Base-by-base conservation (phyloP, 2,329 filamentous ascomycete genomes). In the Colletotrichum spaethianum region DNA sequence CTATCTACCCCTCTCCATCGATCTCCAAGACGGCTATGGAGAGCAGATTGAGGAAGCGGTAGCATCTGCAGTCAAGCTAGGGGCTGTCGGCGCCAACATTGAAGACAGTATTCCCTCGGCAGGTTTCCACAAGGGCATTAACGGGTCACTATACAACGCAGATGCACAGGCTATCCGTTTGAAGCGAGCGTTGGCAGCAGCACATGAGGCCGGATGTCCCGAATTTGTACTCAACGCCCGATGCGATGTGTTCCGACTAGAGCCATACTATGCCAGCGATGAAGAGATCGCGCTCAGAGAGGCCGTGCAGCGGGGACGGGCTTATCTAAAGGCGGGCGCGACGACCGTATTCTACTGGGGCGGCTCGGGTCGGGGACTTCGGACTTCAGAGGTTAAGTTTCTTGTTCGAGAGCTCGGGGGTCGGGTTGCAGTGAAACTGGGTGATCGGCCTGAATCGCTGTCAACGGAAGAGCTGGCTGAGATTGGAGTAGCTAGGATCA, bases 271-370 rank as follows among this genome's bases (percentile, higher is more conserved):
- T 0, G 74, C 72, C 5, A 70, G 77, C 5, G 73, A 77, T 23
- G 80, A 82, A 53, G 85, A 78, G 59, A 78, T 67, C 14, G 78
- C 75, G 4, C 70, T 90, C 12, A 76, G 82, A 2, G 86, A 90
- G 59, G 88, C 86, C 2, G 82, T 91, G 56, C 77, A 79, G 59
- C 82, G 90, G 0, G 90, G 89, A 0, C 86, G 84, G 69, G 86
- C 85, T n/a, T 92, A 88, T 76, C 80, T 92, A 3, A 85, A 82
- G 0, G 88, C 88, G 2, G 90, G 90, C 0, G 90, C 90, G 0
- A 87, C 84, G 16, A 90, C 87, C 0, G 84, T 90, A 0, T 92
- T 91, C 80, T 88, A 90, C 63, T 92, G 88, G 89, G 89, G 89
- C 18, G 88, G 82, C 2, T 75, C 80, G 0, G 79, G 79, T 44